Percentiles rank a stretch among this genome's conserved stretches.
phyloP scores from a whole-genome alignment of 202 grass and related monocot genomes.

The Panicum virgatum region DNA sequence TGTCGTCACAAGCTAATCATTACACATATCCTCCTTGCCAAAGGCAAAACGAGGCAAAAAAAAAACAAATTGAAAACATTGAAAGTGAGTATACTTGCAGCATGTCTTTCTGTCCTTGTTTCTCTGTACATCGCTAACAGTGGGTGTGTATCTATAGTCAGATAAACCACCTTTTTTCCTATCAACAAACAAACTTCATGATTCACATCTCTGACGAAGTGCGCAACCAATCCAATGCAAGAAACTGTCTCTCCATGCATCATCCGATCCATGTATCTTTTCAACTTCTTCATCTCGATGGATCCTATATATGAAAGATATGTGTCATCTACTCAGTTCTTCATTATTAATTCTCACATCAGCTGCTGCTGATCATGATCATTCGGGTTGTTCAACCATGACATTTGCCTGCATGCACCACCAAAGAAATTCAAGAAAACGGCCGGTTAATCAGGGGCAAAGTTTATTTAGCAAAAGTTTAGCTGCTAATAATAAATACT shows the following conservation, averaged over 20 bases:
- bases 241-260: neutral
- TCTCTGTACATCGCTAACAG: conserved; percentile 40
- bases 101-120: conserved; percentile 14
- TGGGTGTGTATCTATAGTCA: neutral
- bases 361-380: conserved; percentile 9
- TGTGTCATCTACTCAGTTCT: neutral
- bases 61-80: conserved; percentile 33
- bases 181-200: conserved; percentile 46
- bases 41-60: neutral
- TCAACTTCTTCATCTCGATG: conserved; percentile 12
- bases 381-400: conserved; percentile 52
- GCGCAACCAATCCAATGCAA: conserved; percentile 42
- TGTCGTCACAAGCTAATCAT: conserved; percentile 39
- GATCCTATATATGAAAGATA: conserved; percentile 34
- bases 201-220: conserved; percentile 44
- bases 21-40: conserved; percentile 23
- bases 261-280: neutral
- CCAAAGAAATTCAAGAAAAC: neutral
- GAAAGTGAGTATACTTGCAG: conserved; percentile 37
- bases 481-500: too few species aligned
- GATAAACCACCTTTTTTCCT: conserved; percentile 31
- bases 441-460: neutral
- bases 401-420: conserved; percentile 70
- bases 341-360: conserved; percentile 8
- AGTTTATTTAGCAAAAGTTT: too few species aligned